Evolutionary conservation across 2,329 filamentous ascomycete species (phyloP).

Genomic region (Fusarium nematophilum): DNA sequence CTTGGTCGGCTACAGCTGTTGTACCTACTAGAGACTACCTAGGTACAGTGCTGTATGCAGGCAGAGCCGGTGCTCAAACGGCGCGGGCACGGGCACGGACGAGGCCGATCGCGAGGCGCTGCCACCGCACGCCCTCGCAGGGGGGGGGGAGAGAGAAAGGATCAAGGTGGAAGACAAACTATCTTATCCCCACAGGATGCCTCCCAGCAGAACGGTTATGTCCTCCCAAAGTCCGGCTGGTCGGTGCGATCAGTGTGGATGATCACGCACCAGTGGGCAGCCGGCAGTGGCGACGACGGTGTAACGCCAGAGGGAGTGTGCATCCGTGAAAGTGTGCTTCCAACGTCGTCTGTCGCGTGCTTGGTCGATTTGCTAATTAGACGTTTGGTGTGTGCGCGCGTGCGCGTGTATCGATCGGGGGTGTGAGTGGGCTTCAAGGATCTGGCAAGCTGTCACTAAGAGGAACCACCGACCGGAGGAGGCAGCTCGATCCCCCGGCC

Average conservation of each 20-base stretch:
- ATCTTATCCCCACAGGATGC: neutral
- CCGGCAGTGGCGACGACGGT: slow-evolving; percentile 11
- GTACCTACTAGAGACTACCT: slow-evolving; percentile 11
- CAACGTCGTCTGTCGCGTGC: slow-evolving; percentile 20
- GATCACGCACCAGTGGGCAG: slow-evolving; percentile 19
- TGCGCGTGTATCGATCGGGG: slow-evolving; percentile 32
- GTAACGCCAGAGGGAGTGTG: slow-evolving; percentile 23
- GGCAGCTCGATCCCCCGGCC: slow-evolving; percentile 33
- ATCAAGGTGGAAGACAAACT: slow-evolving; percentile 1
- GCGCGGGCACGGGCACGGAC: slow-evolving; percentile 19
- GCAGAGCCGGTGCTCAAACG: slow-evolving; percentile 14
- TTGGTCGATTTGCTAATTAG: slow-evolving; percentile 25
- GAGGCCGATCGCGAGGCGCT: slow-evolving; percentile 23
- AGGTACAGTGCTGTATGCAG: too few species aligned
- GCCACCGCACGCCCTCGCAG: slow-evolving; percentile 17
- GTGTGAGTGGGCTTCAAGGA: slow-evolving; percentile 36
- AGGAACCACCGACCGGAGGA: slow-evolving; percentile 30
- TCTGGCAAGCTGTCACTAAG: slow-evolving; percentile 38
- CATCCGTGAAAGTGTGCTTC: slow-evolving; percentile 17
- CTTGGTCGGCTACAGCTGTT: neutral
- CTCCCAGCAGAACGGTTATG: slow-evolving; percentile 25
- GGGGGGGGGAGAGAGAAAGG: slow-evolving; percentile 11
- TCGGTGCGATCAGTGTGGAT: slow-evolving; percentile 22
- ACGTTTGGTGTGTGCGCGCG: slow-evolving; percentile 25
- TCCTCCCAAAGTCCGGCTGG: slow-evolving; percentile 16